A percentile compares a stretch with the other conserved stretches of the same genome.
Conservation (phyloP, 257 asterid genomes). For the Scutellaria barbata region DNA sequence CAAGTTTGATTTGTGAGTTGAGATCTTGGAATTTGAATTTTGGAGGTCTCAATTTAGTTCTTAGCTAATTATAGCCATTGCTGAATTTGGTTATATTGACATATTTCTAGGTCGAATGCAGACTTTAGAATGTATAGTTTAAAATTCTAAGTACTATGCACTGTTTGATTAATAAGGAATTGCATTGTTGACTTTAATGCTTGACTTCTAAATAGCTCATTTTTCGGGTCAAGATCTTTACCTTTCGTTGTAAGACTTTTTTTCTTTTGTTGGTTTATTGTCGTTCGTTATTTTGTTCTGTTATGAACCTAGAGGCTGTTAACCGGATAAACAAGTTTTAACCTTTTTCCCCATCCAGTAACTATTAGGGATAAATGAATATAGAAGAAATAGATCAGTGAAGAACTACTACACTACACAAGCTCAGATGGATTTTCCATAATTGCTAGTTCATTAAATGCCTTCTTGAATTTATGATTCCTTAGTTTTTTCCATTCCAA, state of each 20-base stretch:
- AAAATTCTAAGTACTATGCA: not conserved
- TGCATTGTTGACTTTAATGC: slow-evolving; percentile 17
- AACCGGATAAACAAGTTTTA: not conserved
- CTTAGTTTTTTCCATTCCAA: too few species aligned
- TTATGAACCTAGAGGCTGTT: not conserved
- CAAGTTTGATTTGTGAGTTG: slow-evolving; percentile 1
- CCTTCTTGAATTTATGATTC: not conserved
- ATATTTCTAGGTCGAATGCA: not conserved
- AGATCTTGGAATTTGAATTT: slow-evolving; percentile 17
- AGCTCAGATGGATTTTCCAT: not conserved
- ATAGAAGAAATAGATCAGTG: too few species aligned
- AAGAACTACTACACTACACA: not conserved
- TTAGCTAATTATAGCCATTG: not conserved
- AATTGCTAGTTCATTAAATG: not conserved
- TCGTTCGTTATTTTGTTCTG: not conserved
- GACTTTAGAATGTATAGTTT: not conserved
- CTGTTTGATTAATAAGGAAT: slow-evolving; percentile 21
- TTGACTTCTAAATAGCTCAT: slow-evolving; percentile 4
- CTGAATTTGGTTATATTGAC: not conserved
- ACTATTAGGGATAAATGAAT: not conserved
- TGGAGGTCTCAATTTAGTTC: not conserved
- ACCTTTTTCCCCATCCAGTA: not conserved
- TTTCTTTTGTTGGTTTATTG: not conserved
- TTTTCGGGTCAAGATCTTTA: slow-evolving; percentile 21
- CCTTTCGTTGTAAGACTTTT: slow-evolving; percentile 1